phyloP scores from a whole-genome alignment of 108 stramenopile genomes.

The Nitzschia palea region DNA sequence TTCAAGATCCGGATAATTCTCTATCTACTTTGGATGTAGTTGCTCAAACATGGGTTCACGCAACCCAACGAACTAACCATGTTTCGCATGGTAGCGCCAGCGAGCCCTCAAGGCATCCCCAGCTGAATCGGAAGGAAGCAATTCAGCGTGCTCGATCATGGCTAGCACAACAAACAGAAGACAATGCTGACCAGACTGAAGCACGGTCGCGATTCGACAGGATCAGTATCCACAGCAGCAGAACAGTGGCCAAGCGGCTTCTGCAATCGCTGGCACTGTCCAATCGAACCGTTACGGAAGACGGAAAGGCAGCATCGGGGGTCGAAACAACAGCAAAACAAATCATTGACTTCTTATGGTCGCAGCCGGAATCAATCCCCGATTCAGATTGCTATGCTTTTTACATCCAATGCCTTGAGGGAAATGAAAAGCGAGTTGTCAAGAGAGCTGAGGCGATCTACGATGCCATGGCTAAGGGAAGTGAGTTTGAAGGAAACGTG shows the following conservation, averaged over 20 bases:
- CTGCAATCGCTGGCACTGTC: slow-evolving; percentile 34
- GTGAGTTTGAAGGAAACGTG: slow-evolving; percentile 19
- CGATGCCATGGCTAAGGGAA: slow-evolving; percentile 41
- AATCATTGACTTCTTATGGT: slow-evolving; percentile 43
- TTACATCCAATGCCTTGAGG: slow-evolving; percentile 65
- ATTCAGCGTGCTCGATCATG: slow-evolving; percentile 23
- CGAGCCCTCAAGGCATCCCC: no score
- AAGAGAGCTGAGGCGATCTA: slow-evolving; percentile 46
- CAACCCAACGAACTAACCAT: neutral
- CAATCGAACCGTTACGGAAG: slow-evolving; percentile 17
- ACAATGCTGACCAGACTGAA: neutral
- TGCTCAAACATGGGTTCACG: slow-evolving; percentile 31
- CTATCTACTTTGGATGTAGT: slow-evolving; percentile 28
- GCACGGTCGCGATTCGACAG: slow-evolving; percentile 17
- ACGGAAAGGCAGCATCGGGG: slow-evolving; percentile 3
- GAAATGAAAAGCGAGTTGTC: slow-evolving; percentile 20
- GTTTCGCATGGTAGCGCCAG: neutral
- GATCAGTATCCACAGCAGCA: neutral
- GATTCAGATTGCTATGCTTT: slow-evolving; percentile 59
- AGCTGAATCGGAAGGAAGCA: slow-evolving; percentile 8
- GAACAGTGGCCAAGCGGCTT: slow-evolving; percentile 34
- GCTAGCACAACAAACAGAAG: slow-evolving; percentile 13
- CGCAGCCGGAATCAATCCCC: slow-evolving; percentile 23
- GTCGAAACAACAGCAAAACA: slow-evolving; percentile 33
- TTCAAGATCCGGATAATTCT: neutral